Base-by-base conservation (phyloP, 2,329 filamentous ascomycete genomes). In the Lizonia empirigonia region DNA sequence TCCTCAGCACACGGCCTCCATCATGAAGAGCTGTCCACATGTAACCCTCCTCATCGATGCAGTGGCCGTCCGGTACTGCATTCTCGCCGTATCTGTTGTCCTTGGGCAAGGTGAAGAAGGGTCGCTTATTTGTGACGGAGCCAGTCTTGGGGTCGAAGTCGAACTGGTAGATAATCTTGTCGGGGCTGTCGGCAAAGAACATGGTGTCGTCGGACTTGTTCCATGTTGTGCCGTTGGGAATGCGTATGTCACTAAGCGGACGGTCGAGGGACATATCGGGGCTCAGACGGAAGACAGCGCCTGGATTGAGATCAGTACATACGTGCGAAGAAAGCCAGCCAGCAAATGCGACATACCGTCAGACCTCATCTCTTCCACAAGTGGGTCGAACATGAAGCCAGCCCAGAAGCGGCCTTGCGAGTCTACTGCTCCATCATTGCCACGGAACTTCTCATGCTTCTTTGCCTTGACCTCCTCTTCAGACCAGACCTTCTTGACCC, bases 11-110 rank as follows among this genome's bases (percentile, higher is more conserved):
- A 53, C 85, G 83, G 52, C 83, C 79, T 56, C 88, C 89, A 45
- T 91, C 91, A 68, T 90, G 94, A n/a, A 94, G 80, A 7, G 90
- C 89, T 55, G 89, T 86, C 92, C 93, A 97, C 65, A 96, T 80
- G 76, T 88, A 87, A n/a, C 91, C 91, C 46, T 95, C 85, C 34
- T 81, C 82, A 68, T 97, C 92, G 65, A 95, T 83, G 56, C 87
- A 86, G 74, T 93, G 92, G 2, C 92, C 92, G 73, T 97, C 92
- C 1, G 91, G 91, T 56, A 83, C 79, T 5, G 77, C 78, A 45
- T 67, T 58, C 44, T 65, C 83, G n/a, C 69, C 71, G 35, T 72
- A 71, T 36, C 62, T 60, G 18, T 67, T 65, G 38, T 87, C 86
- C 20, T 81, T 72, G 1, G 82, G 79, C 67, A 91, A 85, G 49